These are phyloP conservation scores for Ambrosia hybrid DNA, from an alignment of 140 eudicot species.

Conservation along the genomic window DNA sequence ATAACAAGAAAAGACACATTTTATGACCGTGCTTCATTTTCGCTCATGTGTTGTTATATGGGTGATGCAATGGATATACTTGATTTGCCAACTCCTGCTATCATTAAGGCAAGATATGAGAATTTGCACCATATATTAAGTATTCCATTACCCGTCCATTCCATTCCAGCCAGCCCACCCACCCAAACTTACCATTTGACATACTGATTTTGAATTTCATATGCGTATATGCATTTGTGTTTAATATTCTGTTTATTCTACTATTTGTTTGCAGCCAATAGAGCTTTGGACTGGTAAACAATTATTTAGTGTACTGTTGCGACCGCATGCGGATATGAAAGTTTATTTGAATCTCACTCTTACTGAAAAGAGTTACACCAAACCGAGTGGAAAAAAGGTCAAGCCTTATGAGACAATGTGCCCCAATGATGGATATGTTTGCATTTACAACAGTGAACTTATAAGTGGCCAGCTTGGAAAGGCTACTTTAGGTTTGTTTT, in stretches of 20 bases:
- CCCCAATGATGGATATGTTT: conserved; percentile 84
- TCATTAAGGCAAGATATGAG: conserved; percentile 58
- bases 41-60: conserved; percentile 90
- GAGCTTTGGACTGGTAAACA: conserved; percentile 99
- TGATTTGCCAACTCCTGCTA: conserved; percentile 94
- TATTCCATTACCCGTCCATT: too few species aligned
- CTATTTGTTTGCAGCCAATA: conserved; percentile 64
- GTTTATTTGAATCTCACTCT: conserved; percentile 88
- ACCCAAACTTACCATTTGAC: too few species aligned
- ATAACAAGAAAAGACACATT: conserved; percentile 97
- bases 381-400: conserved; percentile 40
- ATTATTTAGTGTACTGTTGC: conserved; percentile 68
- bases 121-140: background rate
- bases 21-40: conserved; percentile 92
- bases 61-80: conserved; percentile 94
- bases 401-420: conserved; percentile 76
- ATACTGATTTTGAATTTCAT: background rate
- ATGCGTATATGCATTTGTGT: conserved; percentile 7
- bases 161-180: too few species aligned
- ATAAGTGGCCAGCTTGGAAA: conserved; percentile 95
- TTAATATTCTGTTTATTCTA: conserved; percentile 6
- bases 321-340: conserved; percentile 83
- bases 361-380: conserved; percentile 62
- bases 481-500: conserved; percentile 82
- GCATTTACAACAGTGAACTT: conserved; percentile 86